Percentiles rank a stretch among this genome's conserved stretches.
Evolutionary conservation across 2,329 filamentous ascomycete genomes (phyloP).

Genomic region (Teratosphaeriaceae sp.): DNA sequence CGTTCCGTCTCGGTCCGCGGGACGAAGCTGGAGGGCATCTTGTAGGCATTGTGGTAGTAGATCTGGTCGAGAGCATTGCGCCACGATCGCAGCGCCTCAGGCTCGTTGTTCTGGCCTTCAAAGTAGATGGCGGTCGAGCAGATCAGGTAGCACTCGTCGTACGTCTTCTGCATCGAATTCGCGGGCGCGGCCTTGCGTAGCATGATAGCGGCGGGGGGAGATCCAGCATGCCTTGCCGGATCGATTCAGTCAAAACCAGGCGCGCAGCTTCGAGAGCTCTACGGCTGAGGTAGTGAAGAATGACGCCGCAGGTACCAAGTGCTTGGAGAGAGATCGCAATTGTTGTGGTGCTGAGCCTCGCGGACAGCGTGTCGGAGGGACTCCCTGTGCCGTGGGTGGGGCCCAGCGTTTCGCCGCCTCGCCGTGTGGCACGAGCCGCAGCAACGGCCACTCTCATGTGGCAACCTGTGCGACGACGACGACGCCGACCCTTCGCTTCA

Average conservation of each 20-base stretch:
- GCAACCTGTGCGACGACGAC: constrained; percentile 2
- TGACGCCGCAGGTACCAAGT: neutral
- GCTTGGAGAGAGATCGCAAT: neutral
- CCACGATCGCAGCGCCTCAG: constrained; percentile 87
- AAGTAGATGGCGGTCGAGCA: constrained; percentile 97
- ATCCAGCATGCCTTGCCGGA: neutral
- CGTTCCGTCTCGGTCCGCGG: constrained; percentile 77
- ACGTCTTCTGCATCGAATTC: constrained; percentile 87
- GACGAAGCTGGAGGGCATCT: constrained; percentile 60
- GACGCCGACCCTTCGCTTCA: too few species aligned
- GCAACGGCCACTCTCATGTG: neutral
- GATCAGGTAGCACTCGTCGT: constrained; percentile 91
- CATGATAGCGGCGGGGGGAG: neutral
- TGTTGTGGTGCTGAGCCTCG: neutral
- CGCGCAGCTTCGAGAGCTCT: too few species aligned
- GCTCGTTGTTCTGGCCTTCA: constrained; percentile 89
- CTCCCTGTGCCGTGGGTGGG: too few species aligned
- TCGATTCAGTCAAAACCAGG: too few species aligned
- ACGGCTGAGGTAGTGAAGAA: neutral
- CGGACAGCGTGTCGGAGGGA: too few species aligned
- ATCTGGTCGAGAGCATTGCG: constrained; percentile 82
- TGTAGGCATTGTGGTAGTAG: constrained; percentile 74
- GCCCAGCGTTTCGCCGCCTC: too few species aligned
- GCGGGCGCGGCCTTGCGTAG: constrained; percentile 34
- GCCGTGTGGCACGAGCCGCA: neutral